Percentiles rank a stretch among this genome's conserved stretches.
These are phyloP conservation scores for Wickerhamomyces mucosus DNA, from an alignment of 805 yeast species.

Conservation along the genomic window DNA sequence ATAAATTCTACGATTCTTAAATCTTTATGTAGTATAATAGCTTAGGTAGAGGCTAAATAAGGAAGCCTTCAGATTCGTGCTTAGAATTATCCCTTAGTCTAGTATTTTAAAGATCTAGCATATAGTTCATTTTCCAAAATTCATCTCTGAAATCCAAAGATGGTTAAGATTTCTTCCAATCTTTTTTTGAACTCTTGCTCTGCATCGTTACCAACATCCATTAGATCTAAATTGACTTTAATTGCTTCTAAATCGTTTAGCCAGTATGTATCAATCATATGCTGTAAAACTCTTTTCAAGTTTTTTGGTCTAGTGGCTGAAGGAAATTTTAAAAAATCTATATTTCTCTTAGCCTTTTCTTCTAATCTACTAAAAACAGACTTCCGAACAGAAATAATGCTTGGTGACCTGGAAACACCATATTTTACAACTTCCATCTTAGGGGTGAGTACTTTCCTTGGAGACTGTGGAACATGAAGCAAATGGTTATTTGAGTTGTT, in stretches of 20 bases:
- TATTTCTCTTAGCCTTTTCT: slow-evolving; percentile 20
- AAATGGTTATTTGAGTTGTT: too few relatives aligned
- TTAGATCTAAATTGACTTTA: slow-evolving; percentile 5
- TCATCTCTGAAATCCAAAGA: slow-evolving; percentile 19
- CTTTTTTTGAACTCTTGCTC: slow-evolving; percentile 8
- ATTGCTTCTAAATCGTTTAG: slow-evolving; percentile 16
- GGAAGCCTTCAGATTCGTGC: too few relatives aligned
- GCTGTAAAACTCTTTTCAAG: slow-evolving; percentile 23
- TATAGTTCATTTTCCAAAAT: too few relatives aligned
- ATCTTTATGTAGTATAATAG: too few relatives aligned
- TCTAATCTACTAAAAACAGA: slow-evolving; percentile 14
- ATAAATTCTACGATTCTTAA: too few relatives aligned
- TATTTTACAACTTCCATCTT: too few relatives aligned
- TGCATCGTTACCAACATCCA: slow-evolving; percentile 8
- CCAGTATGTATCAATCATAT: slow-evolving; percentile 28
- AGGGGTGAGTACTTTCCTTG: too few relatives aligned
- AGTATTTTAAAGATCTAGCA: too few relatives aligned
- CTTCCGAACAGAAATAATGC: slow-evolving; percentile 1
- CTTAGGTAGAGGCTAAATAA: too few relatives aligned
- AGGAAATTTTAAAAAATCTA: slow-evolving; percentile 25
- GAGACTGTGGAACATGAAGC: too few relatives aligned
- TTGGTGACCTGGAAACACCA: neutral
- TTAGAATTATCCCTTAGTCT: too few relatives aligned
- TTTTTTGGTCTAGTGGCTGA: slow-evolving; percentile 25
- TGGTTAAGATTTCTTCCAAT: slow-evolving; percentile 12